Conservation (phyloP, 768 basidiomycete species). For the Lactarius vividus region DNA sequence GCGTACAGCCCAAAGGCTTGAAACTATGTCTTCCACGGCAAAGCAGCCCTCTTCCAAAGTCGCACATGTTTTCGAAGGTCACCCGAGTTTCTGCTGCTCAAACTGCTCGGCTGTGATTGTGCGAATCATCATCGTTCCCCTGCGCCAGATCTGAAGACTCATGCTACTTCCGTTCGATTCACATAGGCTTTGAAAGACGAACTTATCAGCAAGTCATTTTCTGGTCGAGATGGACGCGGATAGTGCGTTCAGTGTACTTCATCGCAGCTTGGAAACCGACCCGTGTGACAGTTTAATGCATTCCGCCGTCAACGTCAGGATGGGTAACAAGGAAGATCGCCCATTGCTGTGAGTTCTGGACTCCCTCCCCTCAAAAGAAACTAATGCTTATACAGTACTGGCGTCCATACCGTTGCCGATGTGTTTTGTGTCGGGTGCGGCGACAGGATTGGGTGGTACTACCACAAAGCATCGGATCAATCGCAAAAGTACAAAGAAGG, state of each 20-base stretch:
- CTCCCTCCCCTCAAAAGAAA: not conserved
- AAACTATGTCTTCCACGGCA: constrained; percentile 16
- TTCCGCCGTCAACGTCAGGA: constrained; percentile 70
- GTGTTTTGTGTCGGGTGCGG: constrained; percentile 77
- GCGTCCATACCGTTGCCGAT: constrained; percentile 79
- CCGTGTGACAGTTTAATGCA: constrained; percentile 59
- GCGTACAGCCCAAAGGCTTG: not conserved
- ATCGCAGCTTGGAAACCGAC: constrained; percentile 1
- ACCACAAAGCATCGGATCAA: constrained; percentile 71
- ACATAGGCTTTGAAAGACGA: constrained; percentile 76
- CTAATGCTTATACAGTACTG: constrained; percentile 50
- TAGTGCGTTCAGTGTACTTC: constrained; percentile 49
- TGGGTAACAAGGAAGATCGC: constrained; percentile 72
- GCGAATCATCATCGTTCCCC: constrained; percentile 30
- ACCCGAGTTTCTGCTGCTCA: constrained; percentile 65
- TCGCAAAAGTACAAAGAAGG: constrained; percentile 89
- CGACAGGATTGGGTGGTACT: constrained; percentile 79
- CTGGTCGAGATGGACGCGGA: constrained; percentile 78
- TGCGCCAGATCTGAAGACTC: constrained; percentile 7
- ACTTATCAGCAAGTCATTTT: constrained; percentile 80
- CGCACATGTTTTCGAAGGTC: constrained; percentile 58
- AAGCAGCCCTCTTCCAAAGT: constrained; percentile 42
- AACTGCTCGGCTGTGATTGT: constrained; percentile 72
- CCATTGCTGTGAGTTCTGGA: constrained; percentile 55
- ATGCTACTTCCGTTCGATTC: not conserved